These are phyloP conservation scores for Tilletia horrida DNA, from an alignment of 1,284 basidiomycete species.

Conservation along the genomic window DNA sequence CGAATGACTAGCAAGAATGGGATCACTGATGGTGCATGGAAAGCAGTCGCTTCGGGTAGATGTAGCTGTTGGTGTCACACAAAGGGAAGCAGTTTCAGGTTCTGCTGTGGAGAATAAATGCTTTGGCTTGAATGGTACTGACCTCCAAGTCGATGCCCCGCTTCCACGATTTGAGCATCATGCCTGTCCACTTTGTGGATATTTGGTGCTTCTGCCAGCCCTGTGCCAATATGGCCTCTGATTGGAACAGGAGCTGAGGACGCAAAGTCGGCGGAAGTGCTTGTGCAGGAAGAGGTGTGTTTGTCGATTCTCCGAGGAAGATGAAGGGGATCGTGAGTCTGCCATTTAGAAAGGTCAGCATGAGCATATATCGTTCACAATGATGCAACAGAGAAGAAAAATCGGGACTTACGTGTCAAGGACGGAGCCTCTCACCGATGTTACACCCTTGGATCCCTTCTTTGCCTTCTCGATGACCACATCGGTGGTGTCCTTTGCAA, in stretches of 20 bases:
- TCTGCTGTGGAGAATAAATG: too few species aligned
- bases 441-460: background rate
- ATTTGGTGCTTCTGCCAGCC: conserved; percentile 38
- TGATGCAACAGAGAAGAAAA: background rate
- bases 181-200: conserved; percentile 43
- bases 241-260: conserved; percentile 31
- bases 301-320: conserved; percentile 43
- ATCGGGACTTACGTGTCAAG: conserved; percentile 13
- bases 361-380: background rate
- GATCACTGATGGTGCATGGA: conserved; percentile 42
- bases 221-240: conserved; percentile 29
- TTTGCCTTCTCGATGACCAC: conserved; percentile 17
- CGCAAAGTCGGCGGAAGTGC: conserved; percentile 35
- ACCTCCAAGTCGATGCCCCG: conserved; percentile 40
- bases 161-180: conserved; percentile 32
- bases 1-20: conserved; percentile 45
- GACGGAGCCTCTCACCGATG: background rate
- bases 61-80: conserved; percentile 22
- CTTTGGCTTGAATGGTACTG: background rate
- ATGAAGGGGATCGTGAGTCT: conserved; percentile 44
- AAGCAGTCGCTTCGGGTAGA: conserved; percentile 29
- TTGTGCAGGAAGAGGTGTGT: conserved; percentile 35
- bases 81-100: too few species aligned
- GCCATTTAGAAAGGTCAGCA: conserved; percentile 6
- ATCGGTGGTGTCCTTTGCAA: conserved; percentile 17